Conservation (phyloP, 208 protist species). For the Herpetomonas muscarum region DNA sequence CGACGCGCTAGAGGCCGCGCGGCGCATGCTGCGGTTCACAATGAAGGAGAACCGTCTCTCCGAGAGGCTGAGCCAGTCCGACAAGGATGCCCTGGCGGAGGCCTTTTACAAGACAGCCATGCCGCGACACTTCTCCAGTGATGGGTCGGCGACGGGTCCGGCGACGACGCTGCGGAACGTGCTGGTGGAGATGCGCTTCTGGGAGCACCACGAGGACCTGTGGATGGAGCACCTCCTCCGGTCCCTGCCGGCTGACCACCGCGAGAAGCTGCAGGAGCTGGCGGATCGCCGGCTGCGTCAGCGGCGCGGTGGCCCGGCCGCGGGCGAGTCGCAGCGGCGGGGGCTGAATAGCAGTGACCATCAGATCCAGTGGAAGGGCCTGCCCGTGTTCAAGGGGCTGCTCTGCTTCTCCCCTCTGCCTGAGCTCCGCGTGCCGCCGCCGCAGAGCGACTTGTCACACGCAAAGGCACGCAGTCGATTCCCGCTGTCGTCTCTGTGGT, state of each 20-base stretch:
- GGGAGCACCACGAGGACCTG: slow-evolving; percentile 30
- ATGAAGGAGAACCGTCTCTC: slow-evolving; percentile 5
- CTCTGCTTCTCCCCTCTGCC: slow-evolving; percentile 53
- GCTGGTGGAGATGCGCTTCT: slow-evolving; percentile 32
- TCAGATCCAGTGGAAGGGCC: slow-evolving; percentile 12
- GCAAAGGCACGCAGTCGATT: too few species aligned
- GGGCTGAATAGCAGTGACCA: too few species aligned
- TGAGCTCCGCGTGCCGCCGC: too few species aligned
- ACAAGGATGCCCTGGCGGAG: slow-evolving; percentile 4
- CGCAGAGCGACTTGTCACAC: too few species aligned
- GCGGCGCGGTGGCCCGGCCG: not conserved
- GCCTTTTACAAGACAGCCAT: slow-evolving; percentile 4
- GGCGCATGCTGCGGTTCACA: not conserved
- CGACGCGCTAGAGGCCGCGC: not conserved
- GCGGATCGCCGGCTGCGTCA: too few species aligned
- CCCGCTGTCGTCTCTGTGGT: too few species aligned
- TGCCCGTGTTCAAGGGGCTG: slow-evolving; percentile 57
- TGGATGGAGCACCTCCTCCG: slow-evolving; percentile 30
- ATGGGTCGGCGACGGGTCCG: slow-evolving; percentile 5
- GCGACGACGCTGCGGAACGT: slow-evolving; percentile 25
- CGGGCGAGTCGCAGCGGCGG: not conserved
- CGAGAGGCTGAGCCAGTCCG: not conserved
- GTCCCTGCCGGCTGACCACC: slow-evolving; percentile 4
- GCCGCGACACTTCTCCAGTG: not conserved
- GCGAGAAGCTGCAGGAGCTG: slow-evolving; percentile 1